Base-by-base conservation (phyloP, 1,284 basidiomycete species). In the Ustilago vetiveriae region DNA sequence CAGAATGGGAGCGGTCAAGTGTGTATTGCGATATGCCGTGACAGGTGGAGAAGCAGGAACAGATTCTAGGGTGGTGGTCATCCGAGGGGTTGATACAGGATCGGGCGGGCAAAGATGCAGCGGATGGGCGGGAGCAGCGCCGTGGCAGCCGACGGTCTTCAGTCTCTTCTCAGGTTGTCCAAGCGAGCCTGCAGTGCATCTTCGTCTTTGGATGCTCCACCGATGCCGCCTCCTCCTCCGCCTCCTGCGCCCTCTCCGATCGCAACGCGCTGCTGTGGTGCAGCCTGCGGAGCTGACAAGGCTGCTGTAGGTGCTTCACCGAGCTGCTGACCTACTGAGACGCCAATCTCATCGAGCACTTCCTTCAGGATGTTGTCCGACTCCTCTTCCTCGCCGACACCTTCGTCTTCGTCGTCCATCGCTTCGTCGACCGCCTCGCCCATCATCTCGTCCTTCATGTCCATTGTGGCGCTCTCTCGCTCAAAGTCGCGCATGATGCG, bases 371-470 rank as follows among this genome's bases (percentile, higher is more conserved):
- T 96, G 85, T 92, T 92, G 82, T 98, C 94, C 23, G 94, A 90
- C 78, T 98, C 95, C 73, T 92, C 92, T 76, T 98, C 94, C 83
- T 87, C 86, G 7, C 85, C 86, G 0, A 81, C 56, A 52, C 96
- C 94, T 32, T 81, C 79, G 48, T 94, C 94, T 71, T 78, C 92
- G 45, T 92, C 91, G 77, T 96, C 94, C 93, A 98, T 98, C 33
- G 94, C 94, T 79, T 97, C 95, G 83, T 98, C 96, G 9, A 98
- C 91, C 1, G 94, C 91, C 65, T 98, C 96, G 33, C 90, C 92
- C 95, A 98, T 98, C 91, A 98, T 96, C 83, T 97, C 95, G 84
- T 98, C 96, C 84, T 98, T 98, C 96, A 99, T 98, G 83, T 98
- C 95, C 96, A 99, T 99, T 82, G 90, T 92, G 10, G 91, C 89